These are phyloP conservation scores for Boletus tomentosulus DNA, from an alignment of 768 basidiomycete species.

Conservation along the genomic window DNA sequence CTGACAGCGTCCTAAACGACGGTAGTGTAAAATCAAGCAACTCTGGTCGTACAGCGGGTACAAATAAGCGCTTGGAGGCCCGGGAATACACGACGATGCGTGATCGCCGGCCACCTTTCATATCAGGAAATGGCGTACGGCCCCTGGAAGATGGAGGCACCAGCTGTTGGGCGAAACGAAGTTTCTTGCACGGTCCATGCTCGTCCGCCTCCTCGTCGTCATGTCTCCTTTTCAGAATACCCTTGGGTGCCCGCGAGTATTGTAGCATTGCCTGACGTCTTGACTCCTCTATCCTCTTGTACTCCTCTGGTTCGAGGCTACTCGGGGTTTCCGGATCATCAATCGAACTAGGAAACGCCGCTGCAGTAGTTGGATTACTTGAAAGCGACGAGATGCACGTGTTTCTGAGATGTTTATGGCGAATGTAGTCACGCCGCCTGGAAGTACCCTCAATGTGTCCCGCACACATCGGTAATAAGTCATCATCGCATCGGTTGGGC, in stretches of 20 bases:
- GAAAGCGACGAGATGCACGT: conserved; percentile 24
- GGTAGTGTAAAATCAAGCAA: conserved; percentile 30
- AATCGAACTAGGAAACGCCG: conserved; percentile 14
- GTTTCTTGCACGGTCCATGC: conserved; percentile 16
- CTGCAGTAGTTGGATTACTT: conserved; percentile 5
- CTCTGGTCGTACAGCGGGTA: conserved; percentile 12
- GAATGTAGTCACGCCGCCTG: conserved; percentile 26
- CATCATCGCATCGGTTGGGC: conserved; percentile 19
- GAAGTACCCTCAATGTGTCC: conserved; percentile 24
- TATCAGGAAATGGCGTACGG: conserved; percentile 14
- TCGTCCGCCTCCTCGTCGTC: conserved; percentile 3
- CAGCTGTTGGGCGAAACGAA: conserved; percentile 18
- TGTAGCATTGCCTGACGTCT: conserved; percentile 28
- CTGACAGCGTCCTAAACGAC: conserved; percentile 30
- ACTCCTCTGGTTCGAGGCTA: conserved; percentile 23
- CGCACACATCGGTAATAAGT: conserved; percentile 13
- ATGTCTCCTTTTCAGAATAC: conserved; percentile 26
- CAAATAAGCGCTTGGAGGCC: conserved; percentile 9
- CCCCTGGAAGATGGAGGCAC: conserved; percentile 2
- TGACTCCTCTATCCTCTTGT: conserved; percentile 19
- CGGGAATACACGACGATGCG: conserved; percentile 14
- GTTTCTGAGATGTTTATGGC: conserved; percentile 28
- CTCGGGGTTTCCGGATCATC: conserved; percentile 17
- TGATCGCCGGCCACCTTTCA: conserved; percentile 12
- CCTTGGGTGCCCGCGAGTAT: conserved; percentile 20